A percentile compares a stretch with the other conserved stretches of the same genome.
phyloP scores from a whole-genome alignment of 1,139 yeast genomes.

The Scheffersomyces parashehatae region DNA sequence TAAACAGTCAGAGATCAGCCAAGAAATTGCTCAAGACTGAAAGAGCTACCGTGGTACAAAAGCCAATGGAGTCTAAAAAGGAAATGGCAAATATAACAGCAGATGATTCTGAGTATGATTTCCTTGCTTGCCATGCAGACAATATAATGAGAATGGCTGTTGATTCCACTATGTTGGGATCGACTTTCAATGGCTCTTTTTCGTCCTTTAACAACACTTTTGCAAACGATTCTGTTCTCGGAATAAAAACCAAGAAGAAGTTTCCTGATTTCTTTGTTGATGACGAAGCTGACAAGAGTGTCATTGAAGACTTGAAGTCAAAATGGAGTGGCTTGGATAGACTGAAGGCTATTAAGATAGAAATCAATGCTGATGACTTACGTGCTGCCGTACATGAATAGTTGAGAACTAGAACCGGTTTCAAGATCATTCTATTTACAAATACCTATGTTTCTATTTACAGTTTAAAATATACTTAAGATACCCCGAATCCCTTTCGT shows the following conservation, averaged over 20 bases:
- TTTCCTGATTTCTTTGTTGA: constrained; percentile 21
- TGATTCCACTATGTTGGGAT: constrained; percentile 49
- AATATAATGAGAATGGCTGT: constrained; percentile 51
- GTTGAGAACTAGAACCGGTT: background rate
- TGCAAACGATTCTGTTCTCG: constrained; percentile 32
- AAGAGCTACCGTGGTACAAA: constrained; percentile 17
- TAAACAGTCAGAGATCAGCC: constrained; percentile 11
- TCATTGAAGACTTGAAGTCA: constrained; percentile 29
- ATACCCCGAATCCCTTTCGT: constrained; percentile 26
- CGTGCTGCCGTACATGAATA: constrained; percentile 27
- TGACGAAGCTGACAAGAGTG: constrained; percentile 31
- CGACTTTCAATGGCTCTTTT: constrained; percentile 30
- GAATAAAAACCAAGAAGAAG: constrained; percentile 14
- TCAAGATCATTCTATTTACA: constrained; percentile 3
- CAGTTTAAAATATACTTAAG: constrained; percentile 9
- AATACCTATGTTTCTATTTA: constrained; percentile 1
- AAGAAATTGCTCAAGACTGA: constrained; percentile 19
- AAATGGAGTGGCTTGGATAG: constrained; percentile 20
- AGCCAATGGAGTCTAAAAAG: constrained; percentile 1
- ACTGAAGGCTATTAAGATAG: constrained; percentile 26
- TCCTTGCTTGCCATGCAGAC: constrained; percentile 51
- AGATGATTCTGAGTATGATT: constrained; percentile 36
- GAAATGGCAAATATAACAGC: constrained; percentile 7
- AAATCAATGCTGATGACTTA: constrained; percentile 41
- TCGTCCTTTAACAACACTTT: constrained; percentile 36